Conservation (phyloP, 495 filamentous ascomycete species). For the Aspergillus bridgeri region DNA sequence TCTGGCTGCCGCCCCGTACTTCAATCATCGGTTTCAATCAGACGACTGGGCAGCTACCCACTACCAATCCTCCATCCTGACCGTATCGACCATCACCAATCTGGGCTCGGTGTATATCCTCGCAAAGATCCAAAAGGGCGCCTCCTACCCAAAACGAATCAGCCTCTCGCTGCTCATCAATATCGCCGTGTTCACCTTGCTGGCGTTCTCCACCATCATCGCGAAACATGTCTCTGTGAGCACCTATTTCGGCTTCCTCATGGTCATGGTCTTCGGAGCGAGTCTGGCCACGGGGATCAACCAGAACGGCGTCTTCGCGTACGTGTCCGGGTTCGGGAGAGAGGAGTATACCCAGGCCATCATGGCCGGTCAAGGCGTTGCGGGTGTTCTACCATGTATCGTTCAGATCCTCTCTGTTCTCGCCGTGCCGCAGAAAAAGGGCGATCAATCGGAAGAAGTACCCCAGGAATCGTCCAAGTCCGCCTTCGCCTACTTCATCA, state of each 20-base stretch:
- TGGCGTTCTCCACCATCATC: slow-evolving; percentile 73
- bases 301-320: slow-evolving; percentile 94
- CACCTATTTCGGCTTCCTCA: slow-evolving; percentile 74
- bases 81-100: slow-evolving; percentile 81
- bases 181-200: slow-evolving; percentile 63
- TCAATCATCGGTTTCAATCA: slow-evolving; percentile 74
- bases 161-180: slow-evolving; percentile 69
- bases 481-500: slow-evolving; percentile 89
- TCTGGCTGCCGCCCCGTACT: slow-evolving; percentile 90
- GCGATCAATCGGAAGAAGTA: slow-evolving; percentile 10
- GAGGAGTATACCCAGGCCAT: slow-evolving; percentile 91
- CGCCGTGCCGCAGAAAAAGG: slow-evolving; percentile 47
- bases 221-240: slow-evolving; percentile 57
- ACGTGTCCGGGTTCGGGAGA: slow-evolving; percentile 76
- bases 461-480: slow-evolving; percentile 54
- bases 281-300: slow-evolving; percentile 78
- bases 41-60: slow-evolving; percentile 66
- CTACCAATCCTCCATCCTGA: slow-evolving; percentile 85
- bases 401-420: slow-evolving; percentile 81
- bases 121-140: slow-evolving; percentile 70
- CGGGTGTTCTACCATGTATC: slow-evolving; percentile 85
- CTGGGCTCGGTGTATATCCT: slow-evolving; percentile 68
- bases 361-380: slow-evolving; percentile 91
- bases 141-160: slow-evolving; percentile 82
- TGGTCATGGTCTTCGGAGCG: slow-evolving; percentile 76